Evolutionary conservation across 306 rosid genomes (phyloP).

Genomic region (Datisca glomerata): DNA sequence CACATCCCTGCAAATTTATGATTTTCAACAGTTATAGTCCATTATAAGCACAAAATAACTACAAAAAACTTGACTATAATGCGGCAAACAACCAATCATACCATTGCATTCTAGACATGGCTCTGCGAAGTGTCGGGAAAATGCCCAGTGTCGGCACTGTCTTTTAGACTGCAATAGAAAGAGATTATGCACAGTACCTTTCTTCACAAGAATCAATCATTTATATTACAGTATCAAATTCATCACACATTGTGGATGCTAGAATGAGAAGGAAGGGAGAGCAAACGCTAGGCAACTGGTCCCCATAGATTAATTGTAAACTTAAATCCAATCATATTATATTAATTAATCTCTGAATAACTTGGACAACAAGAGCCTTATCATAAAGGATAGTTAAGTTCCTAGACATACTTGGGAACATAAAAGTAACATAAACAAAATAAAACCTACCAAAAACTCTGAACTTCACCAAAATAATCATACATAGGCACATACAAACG

Average conservation of each 20-base stretch:
- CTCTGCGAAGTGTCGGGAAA: conserved; percentile 85
- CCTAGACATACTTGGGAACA: too few species aligned
- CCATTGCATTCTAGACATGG: conserved; percentile 73
- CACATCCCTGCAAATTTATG: conserved; percentile 63
- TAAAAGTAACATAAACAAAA: too few species aligned
- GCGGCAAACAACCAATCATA: conserved; percentile 13
- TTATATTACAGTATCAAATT: too few species aligned
- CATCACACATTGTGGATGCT: background rate
- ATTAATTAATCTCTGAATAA: too few species aligned
- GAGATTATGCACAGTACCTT: background rate
- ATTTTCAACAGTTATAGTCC: conserved; percentile 1
- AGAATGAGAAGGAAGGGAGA: background rate
- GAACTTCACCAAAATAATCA: too few species aligned
- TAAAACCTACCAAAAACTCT: too few species aligned
- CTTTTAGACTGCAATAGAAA: conserved; percentile 47
- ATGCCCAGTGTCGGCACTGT: conserved; percentile 69
- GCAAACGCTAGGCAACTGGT: background rate
- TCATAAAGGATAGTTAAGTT: too few species aligned
- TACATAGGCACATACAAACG: too few species aligned
- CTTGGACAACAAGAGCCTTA: too few species aligned
- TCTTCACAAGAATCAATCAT: background rate
- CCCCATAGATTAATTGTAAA: background rate
- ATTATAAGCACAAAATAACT: background rate
- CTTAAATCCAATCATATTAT: too few species aligned
- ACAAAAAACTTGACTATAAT: conserved; percentile 6